A percentile compares a stretch with the other conserved stretches of the same genome.
Evolutionary conservation across 2,329 filamentous ascomycete species (phyloP).

Genomic region (Ustilaginoidea virens): DNA sequence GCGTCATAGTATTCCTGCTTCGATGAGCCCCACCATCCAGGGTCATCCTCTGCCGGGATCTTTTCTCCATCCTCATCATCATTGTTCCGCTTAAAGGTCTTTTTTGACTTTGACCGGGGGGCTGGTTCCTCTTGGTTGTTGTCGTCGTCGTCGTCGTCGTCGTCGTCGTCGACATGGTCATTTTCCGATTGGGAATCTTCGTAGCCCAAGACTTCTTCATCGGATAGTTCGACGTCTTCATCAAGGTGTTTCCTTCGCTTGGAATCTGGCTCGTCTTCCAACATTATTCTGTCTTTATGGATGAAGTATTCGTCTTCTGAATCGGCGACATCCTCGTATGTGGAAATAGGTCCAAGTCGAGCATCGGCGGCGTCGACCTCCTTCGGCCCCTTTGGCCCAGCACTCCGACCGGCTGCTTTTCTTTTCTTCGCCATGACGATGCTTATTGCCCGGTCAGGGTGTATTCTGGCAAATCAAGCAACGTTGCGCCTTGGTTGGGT

Average conservation of each 20-base stretch:
- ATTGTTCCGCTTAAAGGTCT: slow-evolving; percentile 16
- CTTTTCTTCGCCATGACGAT: slow-evolving; percentile 49
- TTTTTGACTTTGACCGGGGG: slow-evolving; percentile 4
- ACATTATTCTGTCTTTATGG: slow-evolving; percentile 68
- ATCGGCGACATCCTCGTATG: slow-evolving; percentile 75
- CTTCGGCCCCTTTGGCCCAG: slow-evolving; percentile 32
- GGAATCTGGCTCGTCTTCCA: slow-evolving; percentile 65
- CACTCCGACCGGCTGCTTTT: slow-evolving; percentile 44
- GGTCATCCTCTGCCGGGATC: slow-evolving; percentile 44
- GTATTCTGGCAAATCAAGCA: no score
- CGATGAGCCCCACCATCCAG: slow-evolving; percentile 72
- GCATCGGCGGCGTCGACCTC: slow-evolving; percentile 42
- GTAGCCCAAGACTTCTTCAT: slow-evolving; percentile 43
- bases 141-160: slow-evolving; percentile 20
- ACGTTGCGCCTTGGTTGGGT: no score
- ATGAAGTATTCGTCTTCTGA: slow-evolving; percentile 90
- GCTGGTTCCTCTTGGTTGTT: slow-evolving; percentile 15
- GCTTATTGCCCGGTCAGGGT: no score
- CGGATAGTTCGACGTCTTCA: slow-evolving; percentile 48
- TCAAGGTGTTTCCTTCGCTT: slow-evolving; percentile 66
- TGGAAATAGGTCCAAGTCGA: slow-evolving; percentile 43
- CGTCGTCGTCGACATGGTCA: slow-evolving; percentile 16
- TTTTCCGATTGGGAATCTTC: slow-evolving; percentile 27
- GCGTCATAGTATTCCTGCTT: slow-evolving; percentile 89
- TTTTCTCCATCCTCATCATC: slow-evolving; percentile 47